Percentiles rank a stretch among this genome's conserved stretches.
phyloP scores from a whole-genome alignment of 139 green algal species.

The Closterium sp. region DNA sequence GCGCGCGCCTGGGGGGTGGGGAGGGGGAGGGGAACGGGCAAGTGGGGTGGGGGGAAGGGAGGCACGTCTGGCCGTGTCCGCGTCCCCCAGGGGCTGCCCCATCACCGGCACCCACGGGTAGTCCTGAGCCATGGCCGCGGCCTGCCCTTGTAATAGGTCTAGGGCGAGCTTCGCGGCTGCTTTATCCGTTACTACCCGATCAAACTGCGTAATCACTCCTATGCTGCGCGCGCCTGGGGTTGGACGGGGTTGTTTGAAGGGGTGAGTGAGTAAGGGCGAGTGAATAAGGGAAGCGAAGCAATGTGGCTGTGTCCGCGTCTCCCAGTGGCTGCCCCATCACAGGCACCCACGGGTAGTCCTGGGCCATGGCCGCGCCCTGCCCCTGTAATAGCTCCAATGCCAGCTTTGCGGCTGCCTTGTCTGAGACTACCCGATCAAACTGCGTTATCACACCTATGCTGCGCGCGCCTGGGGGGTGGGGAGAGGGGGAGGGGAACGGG shows the following conservation, averaged over 20 bases:
- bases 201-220: slow-evolving; percentile 31
- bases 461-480: slow-evolving; percentile 1
- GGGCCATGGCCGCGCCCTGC: slow-evolving; percentile 2
- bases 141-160: slow-evolving; percentile 6
- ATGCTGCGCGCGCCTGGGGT: slow-evolving; percentile 6
- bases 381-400: slow-evolving; percentile 7
- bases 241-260: too few relatives aligned
- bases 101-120: slow-evolving; percentile 29
- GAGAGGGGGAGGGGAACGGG: not conserved
- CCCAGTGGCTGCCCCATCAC: slow-evolving; percentile 21
- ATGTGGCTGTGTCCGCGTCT: not conserved
- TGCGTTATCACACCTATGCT: slow-evolving; percentile 33
- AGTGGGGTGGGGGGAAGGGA: not conserved
- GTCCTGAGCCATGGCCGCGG: not conserved
- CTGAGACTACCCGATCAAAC: not conserved
- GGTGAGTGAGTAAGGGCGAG: too few relatives aligned
- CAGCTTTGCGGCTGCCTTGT: not conserved
- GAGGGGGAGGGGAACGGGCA: not conserved
- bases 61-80: not conserved
- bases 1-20: slow-evolving; percentile 1
- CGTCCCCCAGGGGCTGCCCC: slow-evolving; percentile 4
- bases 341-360: slow-evolving; percentile 30
- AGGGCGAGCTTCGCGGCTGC: not conserved
- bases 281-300: not conserved
- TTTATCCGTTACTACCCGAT: slow-evolving; percentile 8